Conservation (phyloP, 2,329 filamentous ascomycete genomes). For the Stemphylium beticola region DNA sequence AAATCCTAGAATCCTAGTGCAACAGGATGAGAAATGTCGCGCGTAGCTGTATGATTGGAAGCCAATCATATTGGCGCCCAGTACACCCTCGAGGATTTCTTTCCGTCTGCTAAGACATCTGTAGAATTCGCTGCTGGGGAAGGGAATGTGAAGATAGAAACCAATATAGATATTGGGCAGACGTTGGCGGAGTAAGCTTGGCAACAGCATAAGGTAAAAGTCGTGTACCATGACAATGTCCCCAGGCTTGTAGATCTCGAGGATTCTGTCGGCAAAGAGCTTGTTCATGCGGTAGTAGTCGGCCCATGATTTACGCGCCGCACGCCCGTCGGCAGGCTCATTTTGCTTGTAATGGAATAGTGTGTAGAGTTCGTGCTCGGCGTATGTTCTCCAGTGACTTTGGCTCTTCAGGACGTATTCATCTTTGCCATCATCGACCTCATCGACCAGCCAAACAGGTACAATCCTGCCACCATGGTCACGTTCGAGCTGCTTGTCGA, state of each 20-base stretch:
- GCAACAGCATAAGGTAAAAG: conserved; percentile 89
- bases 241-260: conserved; percentile 87
- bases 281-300: conserved; percentile 95
- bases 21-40: conserved; percentile 92
- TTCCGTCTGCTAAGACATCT: conserved; percentile 86
- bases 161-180: conserved; percentile 90
- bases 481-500: conserved; percentile 76
- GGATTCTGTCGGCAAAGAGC: conserved; percentile 86
- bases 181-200: conserved; percentile 84
- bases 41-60: conserved; percentile 97
- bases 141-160: conserved; percentile 93
- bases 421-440: conserved; percentile 72
- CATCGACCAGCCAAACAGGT: conserved; percentile 88
- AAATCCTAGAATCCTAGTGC: conserved; percentile 88
- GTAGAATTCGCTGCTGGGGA: conserved; percentile 95
- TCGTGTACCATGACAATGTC: conserved; percentile 94
- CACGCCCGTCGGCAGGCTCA: conserved; percentile 83
- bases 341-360: conserved; percentile 97
- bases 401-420: conserved; percentile 79
- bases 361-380: conserved; percentile 89
- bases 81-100: conserved; percentile 85
- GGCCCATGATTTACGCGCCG: conserved; percentile 82
- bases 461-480: conserved; percentile 79
- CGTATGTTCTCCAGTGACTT: conserved; percentile 84
- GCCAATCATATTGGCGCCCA: conserved; percentile 90